Evolutionary conservation across 768 basidiomycete genomes (phyloP).

Genomic region (Myochromella boudieri): DNA sequence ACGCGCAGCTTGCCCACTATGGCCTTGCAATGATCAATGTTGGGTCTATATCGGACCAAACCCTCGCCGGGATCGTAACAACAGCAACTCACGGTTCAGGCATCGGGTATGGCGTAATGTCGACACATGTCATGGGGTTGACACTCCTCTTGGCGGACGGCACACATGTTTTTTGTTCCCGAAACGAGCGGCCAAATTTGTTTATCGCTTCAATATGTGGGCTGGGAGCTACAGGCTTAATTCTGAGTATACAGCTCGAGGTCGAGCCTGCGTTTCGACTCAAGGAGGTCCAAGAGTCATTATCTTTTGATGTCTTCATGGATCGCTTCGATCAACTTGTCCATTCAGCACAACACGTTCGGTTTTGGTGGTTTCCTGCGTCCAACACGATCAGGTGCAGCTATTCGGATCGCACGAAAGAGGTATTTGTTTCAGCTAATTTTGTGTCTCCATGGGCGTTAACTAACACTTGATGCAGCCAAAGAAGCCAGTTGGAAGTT

Average conservation of each 20-base stretch:
- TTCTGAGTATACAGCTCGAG: conserved; percentile 73
- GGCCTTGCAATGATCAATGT: conserved; percentile 87
- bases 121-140: conserved; percentile 75
- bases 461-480: conserved; percentile 41
- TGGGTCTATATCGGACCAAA: conserved; percentile 96
- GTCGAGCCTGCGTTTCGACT: conserved; percentile 84
- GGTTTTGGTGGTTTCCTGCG: conserved; percentile 95
- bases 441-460: conserved; percentile 3
- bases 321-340: conserved; percentile 54
- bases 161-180: conserved; percentile 64
- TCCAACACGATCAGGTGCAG: conserved; percentile 70
- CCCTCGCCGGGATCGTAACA: conserved; percentile 86
- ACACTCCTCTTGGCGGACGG: conserved; percentile 79
- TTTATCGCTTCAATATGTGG: conserved; percentile 92
- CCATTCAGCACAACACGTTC: conserved; percentile 78
- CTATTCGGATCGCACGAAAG: conserved; percentile 69
- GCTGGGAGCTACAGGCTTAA: conserved; percentile 86
- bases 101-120: conserved; percentile 73
- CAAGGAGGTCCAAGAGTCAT: conserved; percentile 64
- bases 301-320: conserved; percentile 64
- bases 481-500: conserved; percentile 48
- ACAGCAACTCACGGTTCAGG: conserved; percentile 97
- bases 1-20: conserved; percentile 60
- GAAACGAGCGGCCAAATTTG: conserved; percentile 62
- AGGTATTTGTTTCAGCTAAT: conserved; percentile 47